Conservation (phyloP, 2,329 filamentous ascomycete genomes). For the Colletotrichum echinochloae region DNA sequence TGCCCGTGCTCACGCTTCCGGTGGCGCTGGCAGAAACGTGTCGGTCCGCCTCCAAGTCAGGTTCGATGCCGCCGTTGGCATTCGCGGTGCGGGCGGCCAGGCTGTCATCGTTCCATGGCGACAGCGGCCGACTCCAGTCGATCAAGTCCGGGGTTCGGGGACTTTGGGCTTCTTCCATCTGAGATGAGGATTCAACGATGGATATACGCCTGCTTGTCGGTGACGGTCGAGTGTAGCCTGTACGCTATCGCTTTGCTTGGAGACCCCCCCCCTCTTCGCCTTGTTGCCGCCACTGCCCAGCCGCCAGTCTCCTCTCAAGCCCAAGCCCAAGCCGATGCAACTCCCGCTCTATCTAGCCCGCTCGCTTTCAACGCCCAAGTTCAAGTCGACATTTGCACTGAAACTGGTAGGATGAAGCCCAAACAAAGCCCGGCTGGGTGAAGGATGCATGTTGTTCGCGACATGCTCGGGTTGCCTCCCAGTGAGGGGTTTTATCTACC, state of each 20-base stretch:
- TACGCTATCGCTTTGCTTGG: not conserved
- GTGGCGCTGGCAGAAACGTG: conserved; percentile 27
- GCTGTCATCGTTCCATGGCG: conserved; percentile 33
- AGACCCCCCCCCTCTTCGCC: not conserved
- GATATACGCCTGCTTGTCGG: not conserved
- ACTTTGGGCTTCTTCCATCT: conserved; percentile 32
- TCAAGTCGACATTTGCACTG: not conserved
- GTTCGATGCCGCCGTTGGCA: conserved; percentile 2
- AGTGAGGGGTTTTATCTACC: conserved; percentile 37
- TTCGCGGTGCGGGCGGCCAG: not conserved
- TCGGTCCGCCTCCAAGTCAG: conserved; percentile 32
- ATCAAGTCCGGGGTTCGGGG: conserved; percentile 36
- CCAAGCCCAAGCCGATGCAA: not conserved
- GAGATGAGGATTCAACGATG: conserved; percentile 1
- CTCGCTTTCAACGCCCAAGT: not conserved
- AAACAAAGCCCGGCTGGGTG: no score
- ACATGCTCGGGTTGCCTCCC: conserved; percentile 28
- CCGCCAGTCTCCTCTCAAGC: not conserved
- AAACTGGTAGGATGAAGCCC: not conserved
- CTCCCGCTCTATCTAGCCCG: not conserved
- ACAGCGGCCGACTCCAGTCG: conserved; percentile 37
- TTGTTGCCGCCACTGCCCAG: conserved; percentile 2
- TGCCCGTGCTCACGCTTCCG: conserved; percentile 26
- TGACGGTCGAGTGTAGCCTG: not conserved
- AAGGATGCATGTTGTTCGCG: not conserved